These are phyloP conservation scores for Magnusiomyces suaveolens DNA, from an alignment of 1,139 yeast genomes.

Conservation along the genomic window DNA sequence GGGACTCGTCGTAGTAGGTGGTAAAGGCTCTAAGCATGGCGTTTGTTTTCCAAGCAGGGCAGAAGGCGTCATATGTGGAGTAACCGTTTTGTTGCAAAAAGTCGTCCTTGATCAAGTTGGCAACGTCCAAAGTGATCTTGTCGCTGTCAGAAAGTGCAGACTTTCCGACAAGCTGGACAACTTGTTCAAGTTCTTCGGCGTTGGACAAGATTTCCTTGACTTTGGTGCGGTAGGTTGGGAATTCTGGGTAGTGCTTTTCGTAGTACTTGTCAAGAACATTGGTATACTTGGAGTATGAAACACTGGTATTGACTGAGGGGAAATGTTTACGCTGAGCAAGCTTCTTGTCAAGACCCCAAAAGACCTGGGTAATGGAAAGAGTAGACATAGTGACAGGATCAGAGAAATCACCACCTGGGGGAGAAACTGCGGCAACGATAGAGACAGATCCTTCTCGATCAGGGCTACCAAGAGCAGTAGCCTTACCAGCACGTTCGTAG, in stretches of 20 bases:
- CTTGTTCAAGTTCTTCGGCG: conserved; percentile 98
- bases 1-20: conserved; percentile 91
- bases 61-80: conserved; percentile 94
- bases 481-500: conserved; percentile 99
- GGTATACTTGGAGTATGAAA: conserved; percentile 93
- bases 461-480: conserved; percentile 91
- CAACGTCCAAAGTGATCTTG: conserved; percentile 91
- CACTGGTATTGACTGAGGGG: conserved; percentile 95
- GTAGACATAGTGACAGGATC: conserved; percentile 99
- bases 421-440: conserved; percentile 98
- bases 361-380: conserved; percentile 96
- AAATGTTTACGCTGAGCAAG: conserved; percentile 99
- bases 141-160: conserved; percentile 94
- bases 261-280: conserved; percentile 77
- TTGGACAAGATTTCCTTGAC: conserved; percentile 89
- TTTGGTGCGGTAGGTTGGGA: conserved; percentile 79
- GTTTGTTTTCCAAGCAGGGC: conserved; percentile 98
- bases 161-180: conserved; percentile 97
- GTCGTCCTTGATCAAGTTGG: conserved; percentile 87
- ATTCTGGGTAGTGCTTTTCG: conserved; percentile 79
- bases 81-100: conserved; percentile 98
- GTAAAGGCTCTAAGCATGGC: conserved; percentile 96
- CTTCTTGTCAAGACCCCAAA: conserved; percentile 99
- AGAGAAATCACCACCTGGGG: conserved; percentile 99
- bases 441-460: conserved; percentile 95